Conservation (phyloP, 108 stramenopile species). For the Chaetoceros tenuissimus region DNA sequence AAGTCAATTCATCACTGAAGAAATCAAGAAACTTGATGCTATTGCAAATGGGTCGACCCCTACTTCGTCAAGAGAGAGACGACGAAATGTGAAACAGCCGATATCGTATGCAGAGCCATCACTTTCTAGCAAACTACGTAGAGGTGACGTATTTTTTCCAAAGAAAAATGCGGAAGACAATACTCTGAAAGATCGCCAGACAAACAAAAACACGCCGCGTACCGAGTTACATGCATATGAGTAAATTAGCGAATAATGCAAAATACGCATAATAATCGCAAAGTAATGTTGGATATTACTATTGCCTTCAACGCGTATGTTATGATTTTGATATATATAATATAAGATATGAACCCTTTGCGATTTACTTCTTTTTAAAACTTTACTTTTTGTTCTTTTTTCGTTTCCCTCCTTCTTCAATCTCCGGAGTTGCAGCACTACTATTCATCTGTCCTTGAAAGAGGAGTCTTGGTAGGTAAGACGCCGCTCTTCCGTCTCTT, state of each 20-base stretch:
- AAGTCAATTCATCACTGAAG: slow-evolving; percentile 12
- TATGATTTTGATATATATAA: too few species aligned
- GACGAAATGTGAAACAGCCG: slow-evolving; percentile 26
- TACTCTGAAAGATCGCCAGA: not conserved
- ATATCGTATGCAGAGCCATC: slow-evolving; percentile 47
- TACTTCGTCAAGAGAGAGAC: slow-evolving; percentile 1
- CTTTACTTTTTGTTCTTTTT: not conserved
- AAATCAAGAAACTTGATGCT: slow-evolving; percentile 35
- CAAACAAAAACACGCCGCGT: not conserved
- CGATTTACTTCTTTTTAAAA: not conserved
- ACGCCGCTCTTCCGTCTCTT: slow-evolving; percentile 40
- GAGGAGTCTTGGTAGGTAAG: slow-evolving; percentile 36
- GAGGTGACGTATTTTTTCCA: slow-evolving; percentile 32
- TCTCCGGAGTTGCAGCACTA: not conserved
- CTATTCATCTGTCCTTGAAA: slow-evolving; percentile 24
- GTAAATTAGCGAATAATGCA: too few species aligned
- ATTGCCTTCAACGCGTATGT: too few species aligned
- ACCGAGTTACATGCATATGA: not conserved
- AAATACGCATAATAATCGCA: too few species aligned
- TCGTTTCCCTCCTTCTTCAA: not conserved
- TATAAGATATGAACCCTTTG: too few species aligned
- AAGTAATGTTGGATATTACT: too few species aligned
- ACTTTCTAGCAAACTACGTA: slow-evolving; percentile 29
- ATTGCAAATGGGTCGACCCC: slow-evolving; percentile 10
- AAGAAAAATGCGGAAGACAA: slow-evolving; percentile 10